A percentile compares a stretch with the other conserved stretches of the same genome.
Conservation (phyloP, 768 basidiomycete genomes). For the Boletus subparvulus region DNA sequence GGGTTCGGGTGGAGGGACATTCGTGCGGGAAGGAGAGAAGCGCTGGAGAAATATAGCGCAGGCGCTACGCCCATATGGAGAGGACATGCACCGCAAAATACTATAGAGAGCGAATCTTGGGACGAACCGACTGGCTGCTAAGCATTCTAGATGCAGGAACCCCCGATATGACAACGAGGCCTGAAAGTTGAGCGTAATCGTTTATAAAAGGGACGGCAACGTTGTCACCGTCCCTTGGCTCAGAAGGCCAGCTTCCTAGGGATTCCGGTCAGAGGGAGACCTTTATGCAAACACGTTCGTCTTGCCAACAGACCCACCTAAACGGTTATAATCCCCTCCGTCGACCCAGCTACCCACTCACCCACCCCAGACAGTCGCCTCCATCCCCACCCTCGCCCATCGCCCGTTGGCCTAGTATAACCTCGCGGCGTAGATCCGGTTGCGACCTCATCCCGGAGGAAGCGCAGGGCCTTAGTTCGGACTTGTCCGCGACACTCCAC, state of each 20-base stretch:
- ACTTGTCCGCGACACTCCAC: slow-evolving; percentile 35
- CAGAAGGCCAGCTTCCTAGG: background rate
- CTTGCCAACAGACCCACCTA: slow-evolving; percentile 20
- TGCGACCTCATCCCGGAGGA: slow-evolving; percentile 36
- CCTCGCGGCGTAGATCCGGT: slow-evolving; percentile 20
- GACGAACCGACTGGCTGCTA: slow-evolving; percentile 13
- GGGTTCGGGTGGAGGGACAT: slow-evolving; percentile 15
- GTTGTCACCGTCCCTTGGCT: slow-evolving; percentile 13
- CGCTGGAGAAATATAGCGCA: slow-evolving; percentile 4
- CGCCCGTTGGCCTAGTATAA: slow-evolving; percentile 9
- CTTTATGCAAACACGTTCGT: slow-evolving; percentile 38
- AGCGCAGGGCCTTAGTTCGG: slow-evolving; percentile 25
- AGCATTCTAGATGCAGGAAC: background rate
- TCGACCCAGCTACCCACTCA: slow-evolving; percentile 17
- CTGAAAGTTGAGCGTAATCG: slow-evolving; percentile 20
- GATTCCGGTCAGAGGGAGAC: slow-evolving; percentile 12
- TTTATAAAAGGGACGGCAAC: slow-evolving; percentile 31
- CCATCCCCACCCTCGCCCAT: slow-evolving; percentile 23
- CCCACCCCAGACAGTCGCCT: slow-evolving; percentile 5
- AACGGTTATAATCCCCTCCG: slow-evolving; percentile 21
- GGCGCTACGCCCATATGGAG: slow-evolving; percentile 13
- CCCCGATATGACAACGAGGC: slow-evolving; percentile 29
- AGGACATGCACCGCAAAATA: slow-evolving; percentile 17
- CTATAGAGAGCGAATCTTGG: slow-evolving; percentile 21
- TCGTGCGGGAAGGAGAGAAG: slow-evolving; percentile 6